Conservation (phyloP, 768 basidiomycete species). For the Auricularia auricula-judae region DNA sequence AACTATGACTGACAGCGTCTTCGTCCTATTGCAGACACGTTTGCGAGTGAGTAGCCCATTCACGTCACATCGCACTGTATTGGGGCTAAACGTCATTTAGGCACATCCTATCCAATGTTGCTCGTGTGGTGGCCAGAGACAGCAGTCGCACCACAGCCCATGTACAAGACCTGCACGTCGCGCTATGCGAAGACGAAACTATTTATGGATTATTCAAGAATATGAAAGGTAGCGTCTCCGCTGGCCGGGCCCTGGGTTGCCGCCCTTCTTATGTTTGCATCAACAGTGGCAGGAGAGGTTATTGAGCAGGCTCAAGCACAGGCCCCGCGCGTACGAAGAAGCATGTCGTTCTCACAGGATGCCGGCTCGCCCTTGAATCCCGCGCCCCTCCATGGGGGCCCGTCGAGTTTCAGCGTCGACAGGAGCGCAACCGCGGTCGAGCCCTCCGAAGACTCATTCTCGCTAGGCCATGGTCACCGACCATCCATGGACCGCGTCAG, state of each 20-base stretch:
- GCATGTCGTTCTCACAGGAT: slow-evolving; percentile 9
- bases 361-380: neutral
- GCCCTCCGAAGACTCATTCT: neutral
- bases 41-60: slow-evolving; percentile 60
- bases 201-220: slow-evolving; percentile 77
- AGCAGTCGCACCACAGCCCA: slow-evolving; percentile 69
- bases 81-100: slow-evolving; percentile 27
- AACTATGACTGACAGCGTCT: slow-evolving; percentile 16
- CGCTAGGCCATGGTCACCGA: neutral
- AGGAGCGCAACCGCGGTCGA: neutral
- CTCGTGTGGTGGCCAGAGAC: slow-evolving; percentile 76
- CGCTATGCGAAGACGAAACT: slow-evolving; percentile 81
- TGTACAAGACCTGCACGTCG: slow-evolving; percentile 73
- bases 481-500: neutral
- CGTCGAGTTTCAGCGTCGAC: slow-evolving; percentile 2
- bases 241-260: neutral
- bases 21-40: slow-evolving; percentile 42
- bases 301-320: slow-evolving; percentile 41
- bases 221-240: slow-evolving; percentile 58
- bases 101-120: slow-evolving; percentile 75
- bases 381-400: neutral
- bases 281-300: slow-evolving; percentile 67
- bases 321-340: slow-evolving; percentile 10
- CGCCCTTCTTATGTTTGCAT: slow-evolving; percentile 4
- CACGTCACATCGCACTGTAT: slow-evolving; percentile 5